Base-by-base conservation (phyloP, 75 land plant species). In the Isoetes taiwanensis region DNA sequence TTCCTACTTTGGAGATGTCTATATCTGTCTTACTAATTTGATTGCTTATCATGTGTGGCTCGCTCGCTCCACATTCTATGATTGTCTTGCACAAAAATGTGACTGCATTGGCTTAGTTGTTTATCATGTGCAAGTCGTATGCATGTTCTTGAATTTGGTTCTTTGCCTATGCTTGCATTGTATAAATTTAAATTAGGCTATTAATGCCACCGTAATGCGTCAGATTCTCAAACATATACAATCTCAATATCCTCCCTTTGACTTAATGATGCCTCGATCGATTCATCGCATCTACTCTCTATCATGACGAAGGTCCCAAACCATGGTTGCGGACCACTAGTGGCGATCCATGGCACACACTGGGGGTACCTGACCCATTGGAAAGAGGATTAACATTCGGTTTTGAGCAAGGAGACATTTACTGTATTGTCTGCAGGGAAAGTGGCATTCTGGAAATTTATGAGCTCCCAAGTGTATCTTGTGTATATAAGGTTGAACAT, bases 301-400 rank as follows among this genome's bases (percentile, higher is more conserved):
- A 89, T 73, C 81, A 78, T 63, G 99, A 94, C 66, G 81, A 67
- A 63, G 99, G 96, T 16, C 82, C 96, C 57, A 77, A 80, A 19
- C 82, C 96, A 56, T 94, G 99, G 99, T 71, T 94, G 2, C 83
- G 82, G 3, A 81, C 77, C 55, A 61, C 99, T 31, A 84, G 96
- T 64, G 75, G 76, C 58, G 98, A 93, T 76, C 83, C 82, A 25
- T 85, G 85, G 85, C 83, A 83, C 46, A 77, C 83, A 60, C 77
- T 72, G 56, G 91, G 80, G 28, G 30, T 75, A 38, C 54, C 76
- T 33, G 93, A 82, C 62, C 52, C 77, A 32, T 64, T 84, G 38
- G 90, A 78, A 59, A 72, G 75, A 19, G 58, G 67, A 53, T 85
- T 81, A 66, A 85, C 80, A n/a, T 57, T 67, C 27, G 30, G 53